Percentiles rank a stretch among this genome's conserved stretches.
Evolutionary conservation across 164 flowering plant genomes (phyloP).

Genomic region (Paratinospora sagittata): DNA sequence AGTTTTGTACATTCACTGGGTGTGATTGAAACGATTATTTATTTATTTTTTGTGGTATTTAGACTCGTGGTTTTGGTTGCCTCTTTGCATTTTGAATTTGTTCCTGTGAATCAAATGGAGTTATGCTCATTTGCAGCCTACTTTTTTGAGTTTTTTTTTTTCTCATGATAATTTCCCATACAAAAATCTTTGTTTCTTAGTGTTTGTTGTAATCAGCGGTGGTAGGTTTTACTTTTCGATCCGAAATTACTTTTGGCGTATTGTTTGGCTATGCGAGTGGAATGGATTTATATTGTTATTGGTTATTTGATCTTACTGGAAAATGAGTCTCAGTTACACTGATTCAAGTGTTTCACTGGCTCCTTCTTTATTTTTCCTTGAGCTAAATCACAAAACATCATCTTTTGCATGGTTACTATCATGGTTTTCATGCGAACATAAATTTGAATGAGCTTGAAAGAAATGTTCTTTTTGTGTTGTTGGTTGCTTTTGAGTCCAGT

Average conservation of each 20-base stretch:
- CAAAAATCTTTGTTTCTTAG: too few species aligned
- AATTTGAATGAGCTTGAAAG: background rate
- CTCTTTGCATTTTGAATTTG: background rate
- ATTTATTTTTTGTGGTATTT: too few species aligned
- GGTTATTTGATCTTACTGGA: background rate
- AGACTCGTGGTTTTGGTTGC: too few species aligned
- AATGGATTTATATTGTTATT: background rate
- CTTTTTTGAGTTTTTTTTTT: too few species aligned
- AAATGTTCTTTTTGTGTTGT: background rate
- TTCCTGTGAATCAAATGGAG: background rate
- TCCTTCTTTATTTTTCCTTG: too few species aligned
- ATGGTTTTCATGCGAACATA: background rate
- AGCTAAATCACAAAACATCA: background rate
- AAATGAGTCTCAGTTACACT: background rate
- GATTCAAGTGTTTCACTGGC: background rate
- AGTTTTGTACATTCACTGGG: background rate
- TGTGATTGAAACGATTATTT: background rate
- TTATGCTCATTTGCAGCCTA: background rate
- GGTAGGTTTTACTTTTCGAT: background rate
- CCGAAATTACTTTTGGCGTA: too few species aligned
- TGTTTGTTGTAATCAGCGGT: background rate
- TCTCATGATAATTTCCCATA: too few species aligned
- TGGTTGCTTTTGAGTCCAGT: background rate
- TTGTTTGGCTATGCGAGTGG: too few species aligned
- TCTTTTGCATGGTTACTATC: background rate